Base-by-base conservation (phyloP, 441 rosid genomes). In the Melastoma candidum region DNA sequence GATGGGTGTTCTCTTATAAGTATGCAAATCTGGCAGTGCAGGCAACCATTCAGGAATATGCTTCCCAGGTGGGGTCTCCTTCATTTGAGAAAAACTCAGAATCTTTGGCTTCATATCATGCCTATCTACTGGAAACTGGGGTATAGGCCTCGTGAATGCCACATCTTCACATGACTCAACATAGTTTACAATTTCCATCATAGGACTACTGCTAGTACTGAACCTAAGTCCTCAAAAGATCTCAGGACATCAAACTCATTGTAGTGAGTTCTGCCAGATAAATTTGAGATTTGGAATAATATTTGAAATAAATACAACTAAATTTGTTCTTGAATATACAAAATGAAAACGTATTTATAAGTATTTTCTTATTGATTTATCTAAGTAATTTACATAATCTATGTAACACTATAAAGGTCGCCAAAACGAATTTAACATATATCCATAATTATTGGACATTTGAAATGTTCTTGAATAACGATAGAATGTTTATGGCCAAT, bases 11-110 rank as follows among this genome's bases (percentile, higher is more conserved):
- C 69, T 75, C 48, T 77, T 62, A 57, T 83, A 87, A 0, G 98
- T 90, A 63, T 83, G 98, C 41, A 82, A 88, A 77, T 93, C 98
- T 8, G 99, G 99, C 45, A 93, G 81, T 45, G 99, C 95, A 0
- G 96, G 96, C 67, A 93, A 63, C 99, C 99, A 89, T 47, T 60
- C 32, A 6, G 97, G 99, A 14, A 93, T 74, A 63, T 93, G 99
- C 64, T 86, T 86, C 7, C 87, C 90, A 0, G 87, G 85, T 0
- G 95, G 90, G 7, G 67, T 71, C 65, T 89, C 97, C 58, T 69
- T 77, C 77, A 89, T 77, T 4, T 71, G 79, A 49, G 41, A 67
- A 74, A 89, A 93, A 71, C 90, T 89, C 3, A 95, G 99, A 57
- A 86, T 32, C 8, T 6, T 83, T 66, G 67, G 46, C 62, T 54